Base-by-base conservation (phyloP, 768 basidiomycete species). In the Crepidotus variabilis region DNA sequence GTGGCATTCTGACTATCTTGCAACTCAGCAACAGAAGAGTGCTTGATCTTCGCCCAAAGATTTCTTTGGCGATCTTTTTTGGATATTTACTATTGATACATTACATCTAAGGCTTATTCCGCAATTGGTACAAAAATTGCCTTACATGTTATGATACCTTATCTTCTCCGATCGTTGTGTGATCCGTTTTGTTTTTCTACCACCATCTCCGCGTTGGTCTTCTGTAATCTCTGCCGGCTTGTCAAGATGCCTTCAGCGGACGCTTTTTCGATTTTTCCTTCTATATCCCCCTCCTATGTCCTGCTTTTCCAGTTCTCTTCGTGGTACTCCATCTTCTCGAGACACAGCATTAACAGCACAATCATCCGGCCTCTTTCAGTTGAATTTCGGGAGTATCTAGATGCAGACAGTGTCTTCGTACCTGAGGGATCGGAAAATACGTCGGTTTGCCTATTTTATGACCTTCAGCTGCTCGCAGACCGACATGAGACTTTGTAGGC, bases 351-450 rank as follows among this genome's bases (percentile, higher is more conserved):
- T 61, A 88, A 83, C 68, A 90, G 88, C 7, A 92, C 82, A 8
- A 73, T 92, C 52, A 82, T 94, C 60, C 82, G 78, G 20, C 90
- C 91, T 0, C 72, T 94, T 6, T 75, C 79, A 2, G 66, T 70
- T 32, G 78, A 80, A 0, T 94, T 96, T 58, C 71, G 74, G 39
- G 77, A 79, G 14, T 95, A 94, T 67, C 78, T 95, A 39, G 78
- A 89, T 57, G 80, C 86, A n/a, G 90, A 96, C 63, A 84, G 92
- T n/a, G 82, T 95, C 22, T 84, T 88, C 59, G 72, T 94, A 1
- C 94, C 94, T 0, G 81, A 86, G 56, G 92, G 91, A 36, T 86
- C 92, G 6, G 92, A 91, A 71, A 78, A 92, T 65, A 60, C 75
- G 90, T 92, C 70, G 59, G 86, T 79, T 52, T 59, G 34, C 39